phyloP scores from a whole-genome alignment of 768 basidiomycete genomes.

The Infundibulicybe gibba region DNA sequence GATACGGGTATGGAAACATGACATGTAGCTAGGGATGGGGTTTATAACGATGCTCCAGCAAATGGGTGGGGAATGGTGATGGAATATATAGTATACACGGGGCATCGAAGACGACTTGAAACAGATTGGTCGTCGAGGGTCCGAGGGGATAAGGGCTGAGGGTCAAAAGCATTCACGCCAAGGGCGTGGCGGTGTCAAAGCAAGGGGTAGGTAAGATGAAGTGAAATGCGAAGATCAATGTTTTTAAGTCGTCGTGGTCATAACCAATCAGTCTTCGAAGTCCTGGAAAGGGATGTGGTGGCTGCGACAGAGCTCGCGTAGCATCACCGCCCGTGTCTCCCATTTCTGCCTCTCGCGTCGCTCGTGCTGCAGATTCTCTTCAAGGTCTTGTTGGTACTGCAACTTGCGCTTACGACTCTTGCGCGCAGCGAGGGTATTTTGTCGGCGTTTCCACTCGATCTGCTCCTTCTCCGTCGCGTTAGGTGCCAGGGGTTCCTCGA shows the following conservation, averaged over 20 bases:
- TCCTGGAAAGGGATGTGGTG: conserved; percentile 42
- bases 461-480: conserved; percentile 52
- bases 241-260: neutral
- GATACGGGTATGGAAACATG: too few relatives aligned
- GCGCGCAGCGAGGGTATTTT: conserved; percentile 80
- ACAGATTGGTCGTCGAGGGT: conserved; percentile 19
- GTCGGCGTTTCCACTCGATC: conserved; percentile 75
- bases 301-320: conserved; percentile 41
- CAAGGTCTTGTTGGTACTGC: conserved; percentile 60
- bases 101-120: conserved; percentile 23
- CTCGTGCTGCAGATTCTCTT: conserved; percentile 42
- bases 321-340: conserved; percentile 42
- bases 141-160: conserved; percentile 5
- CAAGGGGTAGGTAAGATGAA: conserved; percentile 5
- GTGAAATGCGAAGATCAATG: neutral
- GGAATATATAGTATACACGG: conserved; percentile 15
- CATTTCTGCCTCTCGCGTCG: conserved; percentile 50
- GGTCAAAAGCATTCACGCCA: neutral
- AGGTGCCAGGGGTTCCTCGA: conserved; percentile 26
- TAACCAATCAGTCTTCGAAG: conserved; percentile 22
- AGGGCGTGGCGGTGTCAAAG: neutral
- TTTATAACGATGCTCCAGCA: conserved; percentile 50
- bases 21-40: neutral
- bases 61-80: conserved; percentile 36
- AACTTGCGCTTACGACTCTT: conserved; percentile 73